Conservation (phyloP, 148 eudicot species). For the Polygonum aviculare region DNA sequence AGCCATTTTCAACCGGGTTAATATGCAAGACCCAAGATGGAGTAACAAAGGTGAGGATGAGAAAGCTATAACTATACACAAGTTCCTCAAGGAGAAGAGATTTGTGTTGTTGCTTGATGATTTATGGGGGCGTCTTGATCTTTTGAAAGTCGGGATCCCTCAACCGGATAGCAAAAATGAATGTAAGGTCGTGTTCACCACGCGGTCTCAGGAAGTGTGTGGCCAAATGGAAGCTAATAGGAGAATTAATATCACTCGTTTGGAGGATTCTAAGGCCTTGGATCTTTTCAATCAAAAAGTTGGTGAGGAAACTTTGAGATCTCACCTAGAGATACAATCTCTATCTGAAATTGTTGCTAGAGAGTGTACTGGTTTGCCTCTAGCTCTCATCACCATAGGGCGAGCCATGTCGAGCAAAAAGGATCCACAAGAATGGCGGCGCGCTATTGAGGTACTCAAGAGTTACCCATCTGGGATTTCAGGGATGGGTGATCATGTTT, state of each 20-base stretch:
- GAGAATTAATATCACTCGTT: constrained; percentile 30
- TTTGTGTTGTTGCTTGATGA: constrained; percentile 41
- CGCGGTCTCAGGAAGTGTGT: constrained; percentile 35
- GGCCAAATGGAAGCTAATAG: constrained; percentile 38
- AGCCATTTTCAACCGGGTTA: constrained; percentile 17
- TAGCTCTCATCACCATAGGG: constrained; percentile 16
- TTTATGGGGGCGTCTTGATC: constrained; percentile 35
- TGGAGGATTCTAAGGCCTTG: constrained; percentile 25
- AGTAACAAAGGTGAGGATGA: constrained; percentile 23
- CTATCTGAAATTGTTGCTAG: background rate
- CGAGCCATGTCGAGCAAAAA: constrained; percentile 40
- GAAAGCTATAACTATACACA: constrained; percentile 21
- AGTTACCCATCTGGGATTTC: constrained; percentile 28
- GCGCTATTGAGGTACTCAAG: constrained; percentile 25
- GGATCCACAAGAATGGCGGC: constrained; percentile 32
- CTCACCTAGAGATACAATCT: background rate
- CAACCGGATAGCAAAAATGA: constrained; percentile 21
- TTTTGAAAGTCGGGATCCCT: constrained; percentile 37
- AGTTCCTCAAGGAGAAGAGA: constrained; percentile 27
- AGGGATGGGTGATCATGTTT: constrained; percentile 29
- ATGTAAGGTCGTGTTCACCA: constrained; percentile 35
- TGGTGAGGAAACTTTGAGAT: background rate
- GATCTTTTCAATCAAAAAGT: constrained; percentile 30
- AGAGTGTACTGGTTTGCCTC: background rate
- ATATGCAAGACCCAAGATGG: constrained; percentile 3